A percentile compares a stretch with the other conserved stretches of the same genome.
Conservation (phyloP, 768 basidiomycete genomes). For the Hericium coralloides region DNA sequence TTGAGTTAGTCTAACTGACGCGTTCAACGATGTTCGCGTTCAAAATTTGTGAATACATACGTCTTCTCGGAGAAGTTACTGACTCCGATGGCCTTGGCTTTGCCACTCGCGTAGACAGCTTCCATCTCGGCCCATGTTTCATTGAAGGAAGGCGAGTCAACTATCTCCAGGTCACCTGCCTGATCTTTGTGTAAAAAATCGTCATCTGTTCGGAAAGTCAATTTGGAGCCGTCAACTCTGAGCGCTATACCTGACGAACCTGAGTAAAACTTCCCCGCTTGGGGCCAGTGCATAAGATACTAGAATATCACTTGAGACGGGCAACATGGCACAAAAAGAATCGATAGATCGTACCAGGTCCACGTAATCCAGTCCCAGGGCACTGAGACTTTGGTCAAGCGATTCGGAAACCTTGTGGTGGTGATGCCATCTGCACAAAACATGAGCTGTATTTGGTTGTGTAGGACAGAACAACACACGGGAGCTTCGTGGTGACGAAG, state of each 20-base stretch:
- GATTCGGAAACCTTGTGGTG: not conserved
- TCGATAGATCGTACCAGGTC: not conserved
- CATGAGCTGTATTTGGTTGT: not conserved
- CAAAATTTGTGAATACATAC: not conserved
- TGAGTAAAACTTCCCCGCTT: not conserved
- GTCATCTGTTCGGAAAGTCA: not conserved
- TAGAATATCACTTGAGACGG: not conserved
- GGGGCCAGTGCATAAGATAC: not conserved
- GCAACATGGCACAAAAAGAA: not conserved
- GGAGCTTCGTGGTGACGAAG: not conserved
- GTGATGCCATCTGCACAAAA: not conserved
- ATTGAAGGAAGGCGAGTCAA: not conserved
- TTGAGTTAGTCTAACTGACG: constrained; percentile 13
- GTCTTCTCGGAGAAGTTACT: constrained; percentile 67
- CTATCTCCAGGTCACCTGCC: not conserved
- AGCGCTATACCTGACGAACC: not conserved
- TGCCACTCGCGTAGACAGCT: constrained; percentile 33
- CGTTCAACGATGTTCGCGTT: too few species aligned
- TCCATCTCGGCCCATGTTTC: not conserved
- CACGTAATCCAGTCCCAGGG: not conserved
- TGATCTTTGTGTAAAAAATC: not conserved
- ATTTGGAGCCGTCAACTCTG: not conserved
- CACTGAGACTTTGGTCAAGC: not conserved
- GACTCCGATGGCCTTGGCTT: constrained; percentile 58
- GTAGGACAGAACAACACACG: not conserved